Evolutionary conservation across 2,329 filamentous ascomycete genomes (phyloP), one percentile per base, ranked within the genome.

Genomic region (Acrocalymma vagum): DNA sequence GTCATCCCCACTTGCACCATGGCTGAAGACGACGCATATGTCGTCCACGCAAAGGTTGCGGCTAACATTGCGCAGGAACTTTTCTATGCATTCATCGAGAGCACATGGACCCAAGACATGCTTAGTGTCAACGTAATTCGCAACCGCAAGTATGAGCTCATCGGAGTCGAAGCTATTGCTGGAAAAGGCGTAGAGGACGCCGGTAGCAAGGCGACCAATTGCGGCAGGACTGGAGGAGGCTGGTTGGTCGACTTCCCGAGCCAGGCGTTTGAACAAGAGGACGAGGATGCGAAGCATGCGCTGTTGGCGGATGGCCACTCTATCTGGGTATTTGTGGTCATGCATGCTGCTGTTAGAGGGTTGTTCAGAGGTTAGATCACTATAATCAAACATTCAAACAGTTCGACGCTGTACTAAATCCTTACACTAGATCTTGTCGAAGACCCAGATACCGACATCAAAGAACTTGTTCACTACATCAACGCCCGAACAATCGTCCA

Each of bases 101-200:
- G 44, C 22, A 56, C 53, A 1, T 56, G 53, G 50, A 32, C 42
- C 9, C 42, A 53, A 14, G 53, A 56, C 27, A 42, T 53, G 44
- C 34, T 30, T 4, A 28, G 23, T 1, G 21, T 51, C 10, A 14
- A 27, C 15, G 40, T 46, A 26, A 29, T 31, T 14, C 38, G 34
- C 14, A 38, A 50, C 25, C 23, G 34, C 14, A 21, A 45, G 9
- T 26, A 22, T 11, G 22, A 40, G 2, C 18, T 53, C 7, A 26
- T 37, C n/a, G 23, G 18, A 3, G 31, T 51, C 20, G 42, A 45
- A 35, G 45, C 49, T 16, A 46, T 35, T 2, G 39, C 34, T 11
- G 49, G 52, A 9, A 18, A 30, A 9, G 50, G 50, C 24, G 38
- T 47, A 6, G 7, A 29, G 4, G 31, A 33, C 14, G 44, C 42